Evolutionary conservation across 106 monocot species (phyloP), one percentile per base, ranked within the genome.

Genomic region (Xerophyta viscosa): DNA sequence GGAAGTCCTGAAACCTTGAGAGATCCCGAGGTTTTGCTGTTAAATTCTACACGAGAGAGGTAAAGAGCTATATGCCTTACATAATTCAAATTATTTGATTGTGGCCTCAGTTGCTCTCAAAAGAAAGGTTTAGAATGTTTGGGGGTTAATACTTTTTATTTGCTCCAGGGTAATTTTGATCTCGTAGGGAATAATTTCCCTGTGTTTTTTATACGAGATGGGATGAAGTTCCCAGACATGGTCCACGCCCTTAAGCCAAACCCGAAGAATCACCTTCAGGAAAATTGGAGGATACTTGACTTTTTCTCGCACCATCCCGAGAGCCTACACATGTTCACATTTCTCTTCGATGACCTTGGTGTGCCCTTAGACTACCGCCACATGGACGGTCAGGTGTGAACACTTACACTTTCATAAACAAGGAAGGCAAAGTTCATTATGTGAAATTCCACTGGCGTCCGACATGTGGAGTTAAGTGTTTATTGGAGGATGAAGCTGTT

Each of bases 271-370:
- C 76, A 86, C 66, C 50, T 86, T 42, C 86, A 86, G 50, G 86
- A 86, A 64, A 71, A 80, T 39, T 86, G 86, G 86, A 59, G 86
- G 48, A 73, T 86, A 18, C 6, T 86, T 19, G 86, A 86, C 73
- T 86, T 86, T 63, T 77, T 86, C 73, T 86, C 86, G 0, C 86
- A 86, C 73, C 86, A 81, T 50, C 86, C 86, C 8, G 81, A 86
- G 67, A 77, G 77, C 50, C 57, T 77, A 30, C 72, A 86, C 69
- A 86, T 77, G 81, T 86, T 86, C 60, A 55, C 81, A 0, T 86
- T 86, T 37, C 81, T 86, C 42, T 86, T 77, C 52, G 86, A 86
- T 48, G 86, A 86, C 46, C 13, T 86, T 19, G 86, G 86, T 33
- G 46, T 86, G 45, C 86, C 86, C 0, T 22, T 50, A 0, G 64